Conservation (phyloP, 2,329 filamentous ascomycete genomes). For the Microsporum canis region DNA sequence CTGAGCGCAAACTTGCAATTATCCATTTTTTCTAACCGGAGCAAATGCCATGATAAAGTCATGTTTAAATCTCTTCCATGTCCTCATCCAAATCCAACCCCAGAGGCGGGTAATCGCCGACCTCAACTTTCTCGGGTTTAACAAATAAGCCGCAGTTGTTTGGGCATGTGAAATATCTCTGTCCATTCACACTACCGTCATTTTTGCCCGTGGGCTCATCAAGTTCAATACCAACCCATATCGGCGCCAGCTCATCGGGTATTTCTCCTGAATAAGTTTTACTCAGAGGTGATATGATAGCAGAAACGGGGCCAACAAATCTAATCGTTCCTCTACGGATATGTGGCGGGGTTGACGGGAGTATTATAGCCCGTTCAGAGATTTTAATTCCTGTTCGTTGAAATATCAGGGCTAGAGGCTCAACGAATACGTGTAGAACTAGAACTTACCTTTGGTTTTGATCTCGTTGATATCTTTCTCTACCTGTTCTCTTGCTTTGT, state of each 20-base stretch:
- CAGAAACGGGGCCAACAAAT: conserved; percentile 33
- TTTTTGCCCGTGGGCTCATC: conserved; percentile 58
- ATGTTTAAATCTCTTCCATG: conserved; percentile 43
- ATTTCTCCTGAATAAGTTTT: conserved; percentile 16
- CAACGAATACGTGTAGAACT: not conserved
- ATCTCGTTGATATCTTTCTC: conserved; percentile 51
- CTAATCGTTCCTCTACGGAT: conserved; percentile 34
- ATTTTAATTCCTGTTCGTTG: conserved; percentile 31
- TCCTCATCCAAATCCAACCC: conserved; percentile 43
- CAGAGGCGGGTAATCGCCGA: conserved; percentile 47
- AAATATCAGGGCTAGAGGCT: not conserved
- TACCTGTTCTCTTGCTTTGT: conserved; percentile 58
- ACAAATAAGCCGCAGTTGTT: conserved; percentile 49
- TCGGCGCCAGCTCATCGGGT: conserved; percentile 17
- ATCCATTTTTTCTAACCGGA: not conserved
- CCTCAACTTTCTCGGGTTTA: conserved; percentile 50
- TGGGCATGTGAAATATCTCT: conserved; percentile 46
- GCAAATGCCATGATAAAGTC: too few species aligned
- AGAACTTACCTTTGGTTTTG: conserved; percentile 47
- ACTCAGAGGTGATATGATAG: conserved; percentile 27
- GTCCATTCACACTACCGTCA: conserved; percentile 43
- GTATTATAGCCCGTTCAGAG: conserved; percentile 33
- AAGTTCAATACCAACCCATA: conserved; percentile 49
- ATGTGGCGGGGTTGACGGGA: conserved; percentile 34
- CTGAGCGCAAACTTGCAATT: not conserved